Percentiles rank a stretch among this genome's conserved stretches.
These are phyloP conservation scores for Gyromitra esculenta DNA, from an alignment of 2,329 filamentous ascomycete genomes.

Conservation along the genomic window DNA sequence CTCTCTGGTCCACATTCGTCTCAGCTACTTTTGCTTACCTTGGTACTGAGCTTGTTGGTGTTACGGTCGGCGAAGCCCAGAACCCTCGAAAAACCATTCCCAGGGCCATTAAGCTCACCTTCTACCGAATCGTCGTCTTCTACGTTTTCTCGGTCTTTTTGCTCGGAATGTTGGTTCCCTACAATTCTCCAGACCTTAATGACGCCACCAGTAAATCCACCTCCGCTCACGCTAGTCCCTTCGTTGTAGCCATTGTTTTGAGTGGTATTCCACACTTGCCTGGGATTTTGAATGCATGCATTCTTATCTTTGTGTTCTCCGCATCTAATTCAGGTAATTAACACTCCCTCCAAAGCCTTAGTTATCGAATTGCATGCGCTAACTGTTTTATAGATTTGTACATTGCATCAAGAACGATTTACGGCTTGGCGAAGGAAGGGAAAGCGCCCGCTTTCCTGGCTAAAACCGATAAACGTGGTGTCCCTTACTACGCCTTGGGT, in stretches of 20 bases:
- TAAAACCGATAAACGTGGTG: constrained; percentile 75
- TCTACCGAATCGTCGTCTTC: constrained; percentile 83
- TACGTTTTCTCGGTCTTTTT: constrained; percentile 79
- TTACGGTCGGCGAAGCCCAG: constrained; percentile 81
- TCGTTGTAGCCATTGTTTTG: constrained; percentile 76
- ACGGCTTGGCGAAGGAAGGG: constrained; percentile 76
- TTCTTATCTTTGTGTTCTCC: constrained; percentile 78
- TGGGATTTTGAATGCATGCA: constrained; percentile 77
- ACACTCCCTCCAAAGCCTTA: background rate
- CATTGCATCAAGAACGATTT: constrained; percentile 77
- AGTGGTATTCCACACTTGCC: constrained; percentile 72
- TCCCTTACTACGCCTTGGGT: constrained; percentile 73
- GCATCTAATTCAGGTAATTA: constrained; percentile 71
- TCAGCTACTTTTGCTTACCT: constrained; percentile 82
- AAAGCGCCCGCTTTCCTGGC: constrained; percentile 78
- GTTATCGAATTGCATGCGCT: background rate
- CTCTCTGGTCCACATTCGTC: constrained; percentile 76
- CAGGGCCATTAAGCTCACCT: constrained; percentile 80
- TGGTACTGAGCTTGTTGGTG: constrained; percentile 78
- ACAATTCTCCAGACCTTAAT: constrained; percentile 70
- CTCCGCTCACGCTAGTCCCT: constrained; percentile 72
- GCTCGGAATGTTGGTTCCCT: constrained; percentile 79
- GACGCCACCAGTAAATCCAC: constrained; percentile 60
- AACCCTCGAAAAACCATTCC: constrained; percentile 81
- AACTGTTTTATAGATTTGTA: constrained; percentile 69